These are phyloP conservation scores for Coemansia sp. DNA, from an alignment of 192 early-diverging fungal species.

Conservation along the genomic window DNA sequence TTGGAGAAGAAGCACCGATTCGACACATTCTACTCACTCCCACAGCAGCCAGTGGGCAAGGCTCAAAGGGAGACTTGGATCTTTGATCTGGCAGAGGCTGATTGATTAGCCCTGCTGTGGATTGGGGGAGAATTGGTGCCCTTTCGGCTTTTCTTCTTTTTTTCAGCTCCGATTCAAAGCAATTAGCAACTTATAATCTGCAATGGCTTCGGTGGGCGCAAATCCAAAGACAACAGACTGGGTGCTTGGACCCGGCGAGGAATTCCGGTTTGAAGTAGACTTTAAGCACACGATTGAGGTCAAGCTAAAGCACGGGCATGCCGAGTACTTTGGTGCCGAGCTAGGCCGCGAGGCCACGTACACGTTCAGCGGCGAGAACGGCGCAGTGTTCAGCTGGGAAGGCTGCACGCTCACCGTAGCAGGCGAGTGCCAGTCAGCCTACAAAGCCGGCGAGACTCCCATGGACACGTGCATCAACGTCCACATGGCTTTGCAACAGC, in stretches of 20 bases:
- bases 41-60: too few species aligned
- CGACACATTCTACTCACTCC: too few species aligned
- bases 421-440: conserved; percentile 75
- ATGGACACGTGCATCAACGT: conserved; percentile 88
- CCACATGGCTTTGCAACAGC: conserved; percentile 83
- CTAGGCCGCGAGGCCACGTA: conserved; percentile 78
- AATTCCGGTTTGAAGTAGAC: conserved; percentile 91
- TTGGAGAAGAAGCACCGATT: too few species aligned
- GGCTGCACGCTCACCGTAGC: conserved; percentile 70
- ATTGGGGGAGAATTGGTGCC: too few species aligned
- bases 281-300: conserved; percentile 61
- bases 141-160: neutral
- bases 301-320: conserved; percentile 65
- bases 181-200: neutral
- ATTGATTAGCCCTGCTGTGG: too few species aligned
- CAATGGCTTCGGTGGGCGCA: neutral
- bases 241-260: conserved; percentile 73
- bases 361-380: conserved; percentile 78
- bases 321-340: conserved; percentile 95
- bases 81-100: too few species aligned
- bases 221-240: conserved; percentile 54
- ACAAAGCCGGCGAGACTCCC: conserved; percentile 93
- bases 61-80: too few species aligned
- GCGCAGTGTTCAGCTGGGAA: conserved; percentile 89
- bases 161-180: neutral